These are phyloP conservation scores for Agaricales sp. DNA, from an alignment of 1,284 basidiomycete species.

Conservation along the genomic window DNA sequence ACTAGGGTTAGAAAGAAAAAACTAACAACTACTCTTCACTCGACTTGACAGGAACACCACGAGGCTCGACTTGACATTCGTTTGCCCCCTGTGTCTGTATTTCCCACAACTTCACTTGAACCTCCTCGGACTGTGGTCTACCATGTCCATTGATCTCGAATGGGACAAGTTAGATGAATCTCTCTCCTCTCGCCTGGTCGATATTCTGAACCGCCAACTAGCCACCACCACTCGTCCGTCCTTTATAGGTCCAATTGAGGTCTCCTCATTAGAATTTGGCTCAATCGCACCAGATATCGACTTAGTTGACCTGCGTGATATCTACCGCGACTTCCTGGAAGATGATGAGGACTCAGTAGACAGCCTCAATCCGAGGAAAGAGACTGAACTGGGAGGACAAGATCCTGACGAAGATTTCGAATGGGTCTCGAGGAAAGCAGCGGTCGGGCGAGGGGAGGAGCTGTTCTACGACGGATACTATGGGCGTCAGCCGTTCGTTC, in stretches of 20 bases:
- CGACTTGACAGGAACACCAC: too few species aligned
- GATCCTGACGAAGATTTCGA: slow-evolving; percentile 49
- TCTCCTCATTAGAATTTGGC: slow-evolving; percentile 85
- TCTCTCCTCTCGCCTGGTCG: slow-evolving; percentile 64
- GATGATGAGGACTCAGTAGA: slow-evolving; percentile 62
- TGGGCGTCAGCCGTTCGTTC: slow-evolving; percentile 61
- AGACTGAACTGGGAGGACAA: slow-evolving; percentile 30
- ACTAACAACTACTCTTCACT: too few species aligned
- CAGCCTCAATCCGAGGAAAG: slow-evolving; percentile 38
- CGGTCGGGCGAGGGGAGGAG: slow-evolving; percentile 40
- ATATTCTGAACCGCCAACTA: slow-evolving; percentile 76
- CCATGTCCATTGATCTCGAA: slow-evolving; percentile 75
- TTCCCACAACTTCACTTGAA: too few species aligned
- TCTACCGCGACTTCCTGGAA: slow-evolving; percentile 88
- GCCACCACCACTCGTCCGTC: slow-evolving; percentile 65
- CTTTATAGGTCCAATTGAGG: slow-evolving; percentile 86
- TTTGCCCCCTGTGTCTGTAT: too few species aligned
- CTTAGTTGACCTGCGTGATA: slow-evolving; percentile 86
- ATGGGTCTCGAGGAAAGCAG: slow-evolving; percentile 64
- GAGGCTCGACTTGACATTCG: too few species aligned
- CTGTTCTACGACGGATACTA: slow-evolving; percentile 58
- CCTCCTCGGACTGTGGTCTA: not conserved
- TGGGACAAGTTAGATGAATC: slow-evolving; percentile 66
- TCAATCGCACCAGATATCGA: slow-evolving; percentile 76
- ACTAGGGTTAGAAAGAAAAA: too few species aligned